phyloP scores from a whole-genome alignment of 1,284 basidiomycete species.

The Papiliotrema terrestris region DNA sequence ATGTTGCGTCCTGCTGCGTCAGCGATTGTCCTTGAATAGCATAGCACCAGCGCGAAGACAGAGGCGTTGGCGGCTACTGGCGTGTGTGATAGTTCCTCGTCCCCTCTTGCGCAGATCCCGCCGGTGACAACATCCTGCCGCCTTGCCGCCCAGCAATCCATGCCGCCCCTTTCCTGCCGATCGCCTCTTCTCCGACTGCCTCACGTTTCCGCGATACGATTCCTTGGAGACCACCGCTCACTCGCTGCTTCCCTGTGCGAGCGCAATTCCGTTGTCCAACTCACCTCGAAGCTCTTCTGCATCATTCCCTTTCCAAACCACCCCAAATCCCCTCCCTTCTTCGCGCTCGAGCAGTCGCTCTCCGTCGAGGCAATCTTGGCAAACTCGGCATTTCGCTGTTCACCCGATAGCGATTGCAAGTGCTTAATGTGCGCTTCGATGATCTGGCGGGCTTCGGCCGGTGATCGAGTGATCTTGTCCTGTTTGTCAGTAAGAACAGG shows the following conservation, averaged over 20 bases:
- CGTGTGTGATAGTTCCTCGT: too few relatives aligned
- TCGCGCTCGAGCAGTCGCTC: slow-evolving; percentile 85
- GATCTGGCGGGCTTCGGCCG: slow-evolving; percentile 79
- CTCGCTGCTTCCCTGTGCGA: too few relatives aligned
- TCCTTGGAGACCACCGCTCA: too few relatives aligned
- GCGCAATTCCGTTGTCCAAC: too few relatives aligned
- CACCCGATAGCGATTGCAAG: slow-evolving; percentile 40
- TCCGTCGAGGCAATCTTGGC: slow-evolving; percentile 67
- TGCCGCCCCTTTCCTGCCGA: too few relatives aligned
- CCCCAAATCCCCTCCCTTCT: slow-evolving; percentile 77
- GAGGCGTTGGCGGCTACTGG: background rate
- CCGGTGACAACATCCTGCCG: too few relatives aligned
- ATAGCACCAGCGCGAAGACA: background rate
- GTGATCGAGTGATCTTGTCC: slow-evolving; percentile 81
- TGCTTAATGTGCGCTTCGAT: slow-evolving; percentile 58
- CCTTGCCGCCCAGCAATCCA: too few relatives aligned
- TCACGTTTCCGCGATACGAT: too few relatives aligned
- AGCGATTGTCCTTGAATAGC: background rate
- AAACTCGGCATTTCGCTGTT: slow-evolving; percentile 61
- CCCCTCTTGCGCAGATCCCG: too few relatives aligned
- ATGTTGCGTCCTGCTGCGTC: slow-evolving; percentile 64
- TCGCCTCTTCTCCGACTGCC: too few relatives aligned
- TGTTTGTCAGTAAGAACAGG: slow-evolving; percentile 35
- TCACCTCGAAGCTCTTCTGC: slow-evolving; percentile 90
- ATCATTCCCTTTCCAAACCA: slow-evolving; percentile 84